Evolutionary conservation across 2,329 filamentous ascomycete genomes (phyloP).

Genomic region (Hypoxylon sp.): DNA sequence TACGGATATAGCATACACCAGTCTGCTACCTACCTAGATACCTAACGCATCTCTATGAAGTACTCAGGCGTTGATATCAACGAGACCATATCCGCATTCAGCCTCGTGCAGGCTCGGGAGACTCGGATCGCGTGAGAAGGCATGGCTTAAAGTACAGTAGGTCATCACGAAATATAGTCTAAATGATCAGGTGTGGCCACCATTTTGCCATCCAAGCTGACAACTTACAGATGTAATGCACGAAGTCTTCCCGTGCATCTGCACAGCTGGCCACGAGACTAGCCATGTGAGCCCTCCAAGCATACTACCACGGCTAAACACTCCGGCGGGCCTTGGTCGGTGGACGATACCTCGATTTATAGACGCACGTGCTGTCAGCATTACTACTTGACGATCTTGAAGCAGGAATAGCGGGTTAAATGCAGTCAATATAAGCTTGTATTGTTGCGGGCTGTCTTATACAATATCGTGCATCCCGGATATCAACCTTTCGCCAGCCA

Average conservation of each 20-base stretch:
- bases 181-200: constrained; percentile 1
- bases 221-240: constrained; percentile 10
- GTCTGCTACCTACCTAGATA: not conserved
- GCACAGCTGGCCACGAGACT: constrained; percentile 8
- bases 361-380: constrained; percentile 3
- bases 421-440: not conserved
- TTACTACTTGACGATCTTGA: not conserved
- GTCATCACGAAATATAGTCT: not conserved
- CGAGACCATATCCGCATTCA: not conserved
- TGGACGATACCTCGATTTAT: constrained; percentile 3
- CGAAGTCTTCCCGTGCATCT: constrained; percentile 12
- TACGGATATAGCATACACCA: not conserved
- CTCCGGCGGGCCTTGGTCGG: constrained; percentile 6
- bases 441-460: constrained; percentile 4
- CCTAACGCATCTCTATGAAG: not conserved
- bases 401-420: constrained; percentile 7
- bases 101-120: not conserved
- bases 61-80: not conserved
- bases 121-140: constrained; percentile 3
- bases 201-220: constrained; percentile 11
- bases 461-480: not conserved
- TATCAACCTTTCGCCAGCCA: not conserved
- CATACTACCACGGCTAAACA: constrained; percentile 27
- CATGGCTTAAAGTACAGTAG: not conserved
- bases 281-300: not conserved